These are phyloP conservation scores for Gracilaria domingensis DNA, from an alignment of 23 red algal species.

Conservation along the genomic window DNA sequence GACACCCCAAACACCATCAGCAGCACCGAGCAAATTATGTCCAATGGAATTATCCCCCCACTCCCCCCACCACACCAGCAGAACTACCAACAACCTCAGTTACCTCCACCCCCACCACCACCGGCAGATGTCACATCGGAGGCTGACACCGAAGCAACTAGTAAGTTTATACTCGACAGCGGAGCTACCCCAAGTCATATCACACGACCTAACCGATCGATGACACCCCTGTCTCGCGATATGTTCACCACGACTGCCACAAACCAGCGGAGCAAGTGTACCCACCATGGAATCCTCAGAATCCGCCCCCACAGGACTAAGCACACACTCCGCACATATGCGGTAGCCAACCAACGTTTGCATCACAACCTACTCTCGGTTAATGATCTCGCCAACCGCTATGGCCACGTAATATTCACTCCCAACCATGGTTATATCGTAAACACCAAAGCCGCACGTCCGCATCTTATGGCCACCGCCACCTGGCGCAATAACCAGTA, in stretches of 20 bases:
- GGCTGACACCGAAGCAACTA: constrained; percentile 1
- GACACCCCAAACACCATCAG: too few species aligned
- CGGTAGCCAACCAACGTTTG: not conserved
- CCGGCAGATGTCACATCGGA: constrained; percentile 14
- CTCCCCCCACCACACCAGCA: not conserved
- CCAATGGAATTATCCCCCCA: not conserved
- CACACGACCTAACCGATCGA: not conserved
- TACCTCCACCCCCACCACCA: not conserved
- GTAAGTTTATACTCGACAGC: constrained; percentile 3
- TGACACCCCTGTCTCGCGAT: not conserved
- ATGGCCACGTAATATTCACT: constrained; percentile 7
- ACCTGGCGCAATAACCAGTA: constrained; percentile 15
- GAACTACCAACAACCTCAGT: not conserved
- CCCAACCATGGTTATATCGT: not conserved
- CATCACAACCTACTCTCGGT: constrained; percentile 26
- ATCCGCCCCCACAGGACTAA: constrained; percentile 18
- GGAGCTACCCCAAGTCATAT: constrained; percentile 4
- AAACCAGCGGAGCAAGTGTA: constrained; percentile 24
- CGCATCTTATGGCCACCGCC: not conserved
- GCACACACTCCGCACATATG: not conserved
- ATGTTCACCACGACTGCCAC: constrained; percentile 5
- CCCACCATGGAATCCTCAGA: constrained; percentile 25
- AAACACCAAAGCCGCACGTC: not conserved
- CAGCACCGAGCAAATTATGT: not conserved
- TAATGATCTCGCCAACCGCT: constrained; percentile 8